These are phyloP conservation scores for Nemania sp. DNA, from an alignment of 2,329 filamentous ascomycete genomes.

Conservation along the genomic window DNA sequence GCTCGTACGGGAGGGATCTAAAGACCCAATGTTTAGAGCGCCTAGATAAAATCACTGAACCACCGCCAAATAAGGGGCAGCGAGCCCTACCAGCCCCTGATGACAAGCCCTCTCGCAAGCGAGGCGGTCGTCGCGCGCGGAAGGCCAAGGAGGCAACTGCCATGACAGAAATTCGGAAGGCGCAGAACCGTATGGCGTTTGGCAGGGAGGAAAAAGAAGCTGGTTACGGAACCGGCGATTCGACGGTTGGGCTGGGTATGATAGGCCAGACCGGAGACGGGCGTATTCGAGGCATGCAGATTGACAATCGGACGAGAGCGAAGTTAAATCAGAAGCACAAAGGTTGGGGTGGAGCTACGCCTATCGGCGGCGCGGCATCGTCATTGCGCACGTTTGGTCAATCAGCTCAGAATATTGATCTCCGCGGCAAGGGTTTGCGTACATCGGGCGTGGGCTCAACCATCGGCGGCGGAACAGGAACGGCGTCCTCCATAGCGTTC, in stretches of 20 bases:
- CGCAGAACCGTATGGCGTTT: constrained; percentile 94
- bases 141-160: constrained; percentile 97
- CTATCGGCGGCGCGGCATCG: constrained; percentile 70
- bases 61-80: constrained; percentile 83
- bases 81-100: constrained; percentile 89
- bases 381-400: constrained; percentile 80
- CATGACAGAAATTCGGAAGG: constrained; percentile 95
- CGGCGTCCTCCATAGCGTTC: constrained; percentile 85
- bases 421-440: constrained; percentile 78
- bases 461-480: constrained; percentile 68
- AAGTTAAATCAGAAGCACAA: constrained; percentile 95
- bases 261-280: constrained; percentile 87
- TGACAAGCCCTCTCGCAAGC: constrained; percentile 91
- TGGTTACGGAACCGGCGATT: constrained; percentile 84
- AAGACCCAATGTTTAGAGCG: constrained; percentile 81
- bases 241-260: constrained; percentile 90
- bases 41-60: constrained; percentile 89
- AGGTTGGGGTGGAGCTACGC: constrained; percentile 81
- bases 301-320: constrained; percentile 90
- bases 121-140: constrained; percentile 83
- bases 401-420: constrained; percentile 63
- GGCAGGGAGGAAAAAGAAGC: constrained; percentile 94
- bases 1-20: constrained; percentile 79
- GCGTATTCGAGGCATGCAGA: constrained; percentile 82
- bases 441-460: constrained; percentile 79